Evolutionary conservation across 2,329 filamentous ascomycete genomes (phyloP).

Genomic region (Botryotinia calthae): DNA sequence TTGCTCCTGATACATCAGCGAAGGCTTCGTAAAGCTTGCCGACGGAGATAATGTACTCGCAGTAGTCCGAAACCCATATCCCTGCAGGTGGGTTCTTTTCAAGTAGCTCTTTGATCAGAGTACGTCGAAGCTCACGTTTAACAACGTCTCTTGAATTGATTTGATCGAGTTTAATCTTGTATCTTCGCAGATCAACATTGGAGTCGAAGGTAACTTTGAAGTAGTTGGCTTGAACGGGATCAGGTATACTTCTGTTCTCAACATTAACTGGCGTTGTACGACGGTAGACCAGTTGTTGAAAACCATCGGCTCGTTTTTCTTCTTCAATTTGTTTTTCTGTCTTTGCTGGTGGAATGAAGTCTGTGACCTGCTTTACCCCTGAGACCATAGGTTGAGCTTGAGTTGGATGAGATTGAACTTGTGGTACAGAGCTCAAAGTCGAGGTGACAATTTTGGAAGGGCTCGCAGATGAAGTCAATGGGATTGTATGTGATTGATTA

Average conservation of each 20-base stretch:
- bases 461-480: not conserved
- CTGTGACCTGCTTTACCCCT: too few species aligned
- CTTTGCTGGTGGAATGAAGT: not conserved
- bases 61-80: slow-evolving; percentile 18
- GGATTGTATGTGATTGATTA: not conserved
- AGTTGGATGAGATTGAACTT: not conserved
- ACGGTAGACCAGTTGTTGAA: not conserved
- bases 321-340: not conserved
- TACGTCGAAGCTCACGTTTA: not conserved
- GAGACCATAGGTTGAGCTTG: not conserved
- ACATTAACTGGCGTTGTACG: not conserved
- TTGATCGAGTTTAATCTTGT: not conserved
- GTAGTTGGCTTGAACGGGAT: slow-evolving; percentile 38
- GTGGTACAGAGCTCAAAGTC: not conserved
- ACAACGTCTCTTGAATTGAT: not conserved
- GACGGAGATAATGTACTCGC: slow-evolving; percentile 13
- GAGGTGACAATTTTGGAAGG: not conserved
- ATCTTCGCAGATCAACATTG: not conserved
- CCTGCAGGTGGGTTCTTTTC: not conserved
- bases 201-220: slow-evolving; percentile 11
- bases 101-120: not conserved
- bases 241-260: not conserved
- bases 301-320: not conserved
- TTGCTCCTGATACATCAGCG: not conserved
- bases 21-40: not conserved